Conservation (phyloP, 2,329 filamentous ascomycete genomes). For the Myriosclerotinia duriaeana region DNA sequence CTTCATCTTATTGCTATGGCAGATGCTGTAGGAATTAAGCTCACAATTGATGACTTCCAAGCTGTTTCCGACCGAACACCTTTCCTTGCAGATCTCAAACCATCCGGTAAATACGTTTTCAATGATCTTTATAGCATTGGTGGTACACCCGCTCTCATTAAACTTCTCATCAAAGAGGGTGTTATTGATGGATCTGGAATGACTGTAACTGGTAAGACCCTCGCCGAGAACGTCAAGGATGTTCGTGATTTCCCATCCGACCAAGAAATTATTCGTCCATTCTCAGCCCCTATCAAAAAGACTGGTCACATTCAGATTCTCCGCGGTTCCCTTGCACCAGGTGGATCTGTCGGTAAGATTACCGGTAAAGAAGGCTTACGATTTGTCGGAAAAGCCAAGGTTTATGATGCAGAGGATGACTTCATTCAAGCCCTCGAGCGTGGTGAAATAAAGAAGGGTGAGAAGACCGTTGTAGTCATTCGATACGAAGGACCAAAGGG, state of each 20-base stretch:
- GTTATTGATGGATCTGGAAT: conserved; percentile 59
- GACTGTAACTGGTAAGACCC: conserved; percentile 59
- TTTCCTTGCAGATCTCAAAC: conserved; percentile 80
- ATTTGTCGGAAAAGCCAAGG: conserved; percentile 68
- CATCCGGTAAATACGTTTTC: conserved; percentile 66
- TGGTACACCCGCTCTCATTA: conserved; percentile 57
- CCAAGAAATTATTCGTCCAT: conserved; percentile 68
- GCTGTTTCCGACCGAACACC: conserved; percentile 74
- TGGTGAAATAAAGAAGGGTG: conserved; percentile 69
- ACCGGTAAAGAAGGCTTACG: conserved; percentile 70
- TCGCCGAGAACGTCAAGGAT: conserved; percentile 58
- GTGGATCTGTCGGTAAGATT: conserved; percentile 72
- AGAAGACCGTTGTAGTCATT: conserved; percentile 75
- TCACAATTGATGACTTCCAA: conserved; percentile 86
- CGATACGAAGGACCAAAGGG: conserved; percentile 73
- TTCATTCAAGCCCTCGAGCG: conserved; percentile 67
- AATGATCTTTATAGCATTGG: conserved; percentile 56
- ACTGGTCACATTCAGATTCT: conserved; percentile 75
- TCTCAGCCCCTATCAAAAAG: conserved; percentile 67
- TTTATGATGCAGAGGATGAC: conserved; percentile 68
- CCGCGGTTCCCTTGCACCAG: conserved; percentile 66
- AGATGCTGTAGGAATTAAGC: conserved; percentile 75
- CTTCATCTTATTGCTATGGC: conserved; percentile 83
- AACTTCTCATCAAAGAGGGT: conserved; percentile 57
- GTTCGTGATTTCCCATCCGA: conserved; percentile 63